These are phyloP conservation scores for Corynascus novoguineensis DNA, from an alignment of 495 filamentous ascomycete species.

Conservation along the genomic window DNA sequence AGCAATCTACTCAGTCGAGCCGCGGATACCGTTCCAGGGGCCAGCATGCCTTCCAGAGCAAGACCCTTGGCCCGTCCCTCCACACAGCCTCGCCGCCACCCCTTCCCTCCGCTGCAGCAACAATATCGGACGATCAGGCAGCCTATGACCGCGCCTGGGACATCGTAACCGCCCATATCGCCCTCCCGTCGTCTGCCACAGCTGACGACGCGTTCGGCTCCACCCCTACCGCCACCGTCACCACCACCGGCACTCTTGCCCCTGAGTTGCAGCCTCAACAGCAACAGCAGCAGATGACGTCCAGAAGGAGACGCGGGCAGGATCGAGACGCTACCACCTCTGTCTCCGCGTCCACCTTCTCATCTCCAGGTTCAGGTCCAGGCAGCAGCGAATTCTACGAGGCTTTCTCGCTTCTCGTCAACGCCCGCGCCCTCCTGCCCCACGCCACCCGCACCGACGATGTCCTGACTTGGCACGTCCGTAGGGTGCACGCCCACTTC, in stretches of 20 bases:
- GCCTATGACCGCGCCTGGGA: conserved; percentile 66
- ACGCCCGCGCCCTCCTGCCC: conserved; percentile 36
- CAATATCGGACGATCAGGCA: conserved; percentile 52
- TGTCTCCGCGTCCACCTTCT: background rate
- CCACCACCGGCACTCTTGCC: conserved; percentile 27
- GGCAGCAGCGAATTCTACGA: conserved; percentile 35
- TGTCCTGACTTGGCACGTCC: conserved; percentile 47
- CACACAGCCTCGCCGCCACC: conserved; percentile 19
- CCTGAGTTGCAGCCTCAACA: conserved; percentile 37
- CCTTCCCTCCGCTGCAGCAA: conserved; percentile 17
- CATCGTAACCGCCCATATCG: conserved; percentile 56
- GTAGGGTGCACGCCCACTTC: conserved; percentile 48
- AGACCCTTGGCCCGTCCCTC: conserved; percentile 1
- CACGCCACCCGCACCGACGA: conserved; percentile 44
- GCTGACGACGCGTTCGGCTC: conserved; percentile 40
- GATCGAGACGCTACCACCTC: conserved; percentile 2
- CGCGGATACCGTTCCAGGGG: background rate
- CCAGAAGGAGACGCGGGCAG: background rate
- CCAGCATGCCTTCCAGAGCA: background rate
- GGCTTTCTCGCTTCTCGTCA: conserved; percentile 39
- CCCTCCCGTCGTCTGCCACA: conserved; percentile 47
- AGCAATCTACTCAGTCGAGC: background rate
- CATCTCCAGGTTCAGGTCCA: background rate
- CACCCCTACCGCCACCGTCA: too few species aligned
- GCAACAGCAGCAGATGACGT: conserved; percentile 2